Evolutionary conservation across 139 green algal species (phyloP), one percentile per base, ranked within the genome.

Genomic region (Edaphochlamys debaryana): DNA sequence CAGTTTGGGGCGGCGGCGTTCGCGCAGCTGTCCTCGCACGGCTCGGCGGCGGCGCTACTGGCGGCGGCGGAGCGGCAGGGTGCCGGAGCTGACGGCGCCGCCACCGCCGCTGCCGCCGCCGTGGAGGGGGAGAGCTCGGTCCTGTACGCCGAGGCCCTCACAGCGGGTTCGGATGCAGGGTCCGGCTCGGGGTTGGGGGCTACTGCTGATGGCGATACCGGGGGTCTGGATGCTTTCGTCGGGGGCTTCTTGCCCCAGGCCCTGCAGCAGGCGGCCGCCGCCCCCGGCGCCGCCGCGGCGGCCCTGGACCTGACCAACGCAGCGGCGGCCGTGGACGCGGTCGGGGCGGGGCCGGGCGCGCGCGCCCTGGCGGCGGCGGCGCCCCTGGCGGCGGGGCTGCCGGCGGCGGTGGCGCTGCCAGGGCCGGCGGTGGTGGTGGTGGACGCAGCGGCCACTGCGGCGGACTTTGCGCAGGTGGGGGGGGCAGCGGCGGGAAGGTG

Each of bases 1-100:
- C 73, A 80, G 56, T 80, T 80, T 27, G 56, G 54, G 25, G 56
- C 56, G 38, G 37, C 0, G 73, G 32, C 48, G 15, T 80, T 69
- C 38, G 23, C 38, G 13, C 48, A 80, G n/a, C 56, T 80, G 4
- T 27, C 58, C 37, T 29, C 73, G 48, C 56, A 69, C 40, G 73
- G 56, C n/a, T 69, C 56, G 29, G 36, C 67, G 56, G 37, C 29
- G 29, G 29, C 15, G 38, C 40, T 80, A 58, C 25, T 69, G 37
- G 73, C 56, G 2, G 19, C 19, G 3, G 36, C 25, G 30, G 19
- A 8, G 38, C 32, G 6, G 30, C 20, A 8, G 13, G 30, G 22
- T 41, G 19, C 29, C 22, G 69, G 34, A 0, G 15, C 41, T 34
- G 34, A 27, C 9, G 64, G 13, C 4, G 32, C 19, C 30, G 60